A percentile compares a stretch with the other conserved stretches of the same genome.
These are phyloP conservation scores for Mycena galericulata DNA, from an alignment of 768 basidiomycete genomes.

Conservation along the genomic window DNA sequence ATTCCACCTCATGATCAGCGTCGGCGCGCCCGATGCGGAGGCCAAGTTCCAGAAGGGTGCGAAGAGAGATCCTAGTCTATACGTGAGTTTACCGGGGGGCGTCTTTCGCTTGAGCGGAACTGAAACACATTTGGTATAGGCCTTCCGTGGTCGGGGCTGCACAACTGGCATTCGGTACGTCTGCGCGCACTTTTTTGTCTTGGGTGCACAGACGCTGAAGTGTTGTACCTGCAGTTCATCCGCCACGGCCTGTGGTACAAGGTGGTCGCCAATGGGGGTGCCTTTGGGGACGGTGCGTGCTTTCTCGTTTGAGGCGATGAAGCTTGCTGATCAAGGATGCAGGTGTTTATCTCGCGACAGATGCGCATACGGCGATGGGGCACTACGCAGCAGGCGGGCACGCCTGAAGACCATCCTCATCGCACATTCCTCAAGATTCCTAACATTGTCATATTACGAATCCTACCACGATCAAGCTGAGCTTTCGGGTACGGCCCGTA, in stretches of 20 bases:
- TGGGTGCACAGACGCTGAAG: background rate
- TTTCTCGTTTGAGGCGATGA: background rate
- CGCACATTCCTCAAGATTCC: too few species aligned
- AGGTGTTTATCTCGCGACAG: slow-evolving; percentile 80
- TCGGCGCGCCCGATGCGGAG: slow-evolving; percentile 79
- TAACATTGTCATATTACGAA: too few species aligned
- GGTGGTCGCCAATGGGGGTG: slow-evolving; percentile 65
- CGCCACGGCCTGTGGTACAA: slow-evolving; percentile 79
- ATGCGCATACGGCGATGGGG: slow-evolving; percentile 61
- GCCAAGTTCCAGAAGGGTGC: slow-evolving; percentile 70
- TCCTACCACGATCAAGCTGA: too few species aligned
- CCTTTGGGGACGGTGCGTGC: slow-evolving; percentile 68
- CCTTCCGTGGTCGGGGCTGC: slow-evolving; percentile 74
- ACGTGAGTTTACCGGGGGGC: slow-evolving; percentile 45
- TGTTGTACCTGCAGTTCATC: slow-evolving; percentile 62
- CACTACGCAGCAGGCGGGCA: slow-evolving; percentile 51
- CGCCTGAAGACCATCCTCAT: too few species aligned
- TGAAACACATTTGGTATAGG: slow-evolving; percentile 53
- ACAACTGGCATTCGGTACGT: slow-evolving; percentile 78
- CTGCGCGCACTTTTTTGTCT: background rate
- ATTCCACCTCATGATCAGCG: slow-evolving; percentile 77
- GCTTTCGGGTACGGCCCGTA: too few species aligned
- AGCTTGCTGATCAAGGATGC: slow-evolving; percentile 10
- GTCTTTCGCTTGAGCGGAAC: background rate
- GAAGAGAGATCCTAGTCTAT: slow-evolving; percentile 58